phyloP scores from a whole-genome alignment of 208 protist genomes.

The Leishmania gerbilli region DNA sequence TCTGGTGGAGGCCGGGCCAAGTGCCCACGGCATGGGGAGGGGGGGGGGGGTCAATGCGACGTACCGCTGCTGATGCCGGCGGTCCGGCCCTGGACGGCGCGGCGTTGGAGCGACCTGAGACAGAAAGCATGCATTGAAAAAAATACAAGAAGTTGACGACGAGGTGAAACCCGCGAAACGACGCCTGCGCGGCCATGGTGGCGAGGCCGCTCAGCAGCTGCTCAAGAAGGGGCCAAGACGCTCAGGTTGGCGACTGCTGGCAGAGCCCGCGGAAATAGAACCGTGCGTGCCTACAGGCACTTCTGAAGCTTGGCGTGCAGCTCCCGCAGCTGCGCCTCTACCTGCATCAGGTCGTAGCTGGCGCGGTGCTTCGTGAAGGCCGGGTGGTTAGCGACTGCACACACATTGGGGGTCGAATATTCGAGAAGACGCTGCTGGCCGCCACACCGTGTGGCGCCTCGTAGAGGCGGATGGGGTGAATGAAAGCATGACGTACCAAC shows the following conservation, averaged over 20 bases:
- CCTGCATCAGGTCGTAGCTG: constrained; percentile 16
- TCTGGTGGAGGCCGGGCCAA: neutral
- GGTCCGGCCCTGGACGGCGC: neutral
- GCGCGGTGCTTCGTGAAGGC: constrained; percentile 32
- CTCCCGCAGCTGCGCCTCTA: constrained; percentile 20
- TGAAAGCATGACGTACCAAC: constrained; percentile 6
- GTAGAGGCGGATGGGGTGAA: constrained; percentile 18
- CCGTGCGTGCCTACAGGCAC: constrained; percentile 20
- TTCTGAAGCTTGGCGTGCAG: constrained; percentile 18
- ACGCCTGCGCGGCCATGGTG: neutral
- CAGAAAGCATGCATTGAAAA: neutral
- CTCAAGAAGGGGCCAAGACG: neutral
- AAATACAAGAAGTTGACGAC: neutral
- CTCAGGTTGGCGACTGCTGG: neutral
- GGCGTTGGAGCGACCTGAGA: neutral
- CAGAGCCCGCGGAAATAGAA: neutral
- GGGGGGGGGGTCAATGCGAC: neutral
- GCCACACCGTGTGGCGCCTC: constrained; percentile 12
- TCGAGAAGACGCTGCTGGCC: constrained; percentile 15
- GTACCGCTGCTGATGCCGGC: neutral
- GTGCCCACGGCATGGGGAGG: neutral
- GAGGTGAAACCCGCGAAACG: neutral
- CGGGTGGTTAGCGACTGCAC: constrained; percentile 29
- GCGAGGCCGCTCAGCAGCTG: neutral
- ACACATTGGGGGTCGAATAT: constrained; percentile 32